Base-by-base conservation (phyloP, 2,329 filamentous ascomycete genomes). In the Colletotrichum spaethianum region DNA sequence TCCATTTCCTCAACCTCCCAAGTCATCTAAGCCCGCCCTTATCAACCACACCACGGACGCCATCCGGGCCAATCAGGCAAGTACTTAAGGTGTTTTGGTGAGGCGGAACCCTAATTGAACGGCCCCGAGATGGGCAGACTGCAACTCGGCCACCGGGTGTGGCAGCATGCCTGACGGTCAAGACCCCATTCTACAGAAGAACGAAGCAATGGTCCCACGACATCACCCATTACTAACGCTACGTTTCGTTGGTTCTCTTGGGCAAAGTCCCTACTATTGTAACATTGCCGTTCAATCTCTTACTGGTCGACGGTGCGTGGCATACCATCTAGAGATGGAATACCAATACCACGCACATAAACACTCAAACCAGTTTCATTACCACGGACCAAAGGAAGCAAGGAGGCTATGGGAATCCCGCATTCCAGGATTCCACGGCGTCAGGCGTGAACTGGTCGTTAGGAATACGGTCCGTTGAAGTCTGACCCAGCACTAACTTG, bases 21-120 rank as follows among this genome's bases (percentile, higher is more conserved):
- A 55, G 4, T 16, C 6, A 3, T 1, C 50, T 28, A 57, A 53
- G 61, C 42, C 52, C 28, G 52, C 59, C 57, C 42, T 44, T 40
- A 23, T 16, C n/a, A 48, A 31, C 57, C 57, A 63, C 69, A 57
- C 44, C 64, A 63, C 42, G 52, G 55, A 26, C 48, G 63, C 42
- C 68, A 31, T 55, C 57, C 69, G 28, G 20, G 14, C 67, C 67
- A 70, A 59, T 64, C 20, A n/a, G 36, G 9, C 6, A 53, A 5
- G 16, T 8, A 18, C 8, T 23, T 7, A 16, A 20, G 20, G 23
- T 23, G 18, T 36, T n/a, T 56, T 18, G 18, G 33, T 46, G 46
- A 42, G 36, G 50, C 68, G 46, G 42, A 69, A 63, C 64, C 44
- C 59, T 69, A 63, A 53, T 72, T 68, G 42, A 59, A 72, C 52